Evolutionary conservation across 73 alveolate species (phyloP), one percentile per base, ranked within the genome.

Genomic region (Halteria grandinella): DNA sequence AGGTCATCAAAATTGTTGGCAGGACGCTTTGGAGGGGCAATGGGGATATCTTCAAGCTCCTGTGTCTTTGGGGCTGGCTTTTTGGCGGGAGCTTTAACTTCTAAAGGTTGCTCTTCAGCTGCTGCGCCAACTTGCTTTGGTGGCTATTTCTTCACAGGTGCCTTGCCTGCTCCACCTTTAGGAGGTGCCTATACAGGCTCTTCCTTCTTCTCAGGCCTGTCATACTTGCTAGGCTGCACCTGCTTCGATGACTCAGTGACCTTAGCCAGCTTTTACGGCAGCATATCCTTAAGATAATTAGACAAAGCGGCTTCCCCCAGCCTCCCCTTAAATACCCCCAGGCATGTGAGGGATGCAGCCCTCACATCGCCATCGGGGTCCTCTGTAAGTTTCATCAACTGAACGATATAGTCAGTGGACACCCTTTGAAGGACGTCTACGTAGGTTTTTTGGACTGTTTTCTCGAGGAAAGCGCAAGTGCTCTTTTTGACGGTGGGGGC

Each of bases 401-500:
- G 54, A 21, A 72, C 43, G 23, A 73, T 54, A 18, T 79, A 6
- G n/a, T 50, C 64, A 45, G 52, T 44, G 18, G 76, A 34, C 7
- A 60, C 51, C 36, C 63, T 69, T 17, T 54, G n/a, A 0, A 79
- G 69, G 11, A 55, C 87, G 43, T 78, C 87, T 1, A 57, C 63
- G 39, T 55, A 62, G 7, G 87, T 69, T 3, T 20, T 60, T 25
- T 49, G 36, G 27, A 72, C 40, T 0, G 77, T 40, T 24, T 37
- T 55, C 48, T 86, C 91, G 3, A 79, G n/a, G 55, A 33, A 86
- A 0, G 2, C 37, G 29, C 60, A 69, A 6, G 90, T 54, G 15
- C 74, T 55, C 33, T 58, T 82, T 33, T 83, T 86, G 8, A 83
- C 79, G 0, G 79, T n/a, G 8, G 95, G 92, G 20, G 86, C 81